Base-by-base conservation (phyloP, 176 grass and related monocot species). In the Metroxylon sagu region DNA sequence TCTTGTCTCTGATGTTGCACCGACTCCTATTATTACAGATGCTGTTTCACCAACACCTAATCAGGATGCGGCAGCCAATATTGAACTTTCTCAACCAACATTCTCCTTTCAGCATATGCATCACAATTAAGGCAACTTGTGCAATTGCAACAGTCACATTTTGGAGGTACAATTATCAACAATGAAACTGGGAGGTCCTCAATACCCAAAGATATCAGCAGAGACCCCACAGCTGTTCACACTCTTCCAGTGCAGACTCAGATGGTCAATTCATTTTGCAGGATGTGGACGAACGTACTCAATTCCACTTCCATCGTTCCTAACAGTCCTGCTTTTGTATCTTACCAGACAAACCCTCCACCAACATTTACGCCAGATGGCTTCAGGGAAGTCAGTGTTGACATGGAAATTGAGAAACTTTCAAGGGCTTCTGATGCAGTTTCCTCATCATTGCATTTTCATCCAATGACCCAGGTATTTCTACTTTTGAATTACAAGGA, bases 121-220 rank as follows among this genome's bases (percentile, higher is more conserved):
- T 57, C 64, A 66, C 80, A 80, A 61, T 60, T 65, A 68, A 68
- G 43, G 52, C 50, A 39, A 26, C 53, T 49, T 66, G 18, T 66
- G 30, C 67, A 66, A 14, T 54, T 61, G 61, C 81, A 76, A 31
- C 26, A 74, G 53, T 70, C 49, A 43, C 48, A 25, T 63, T 51
- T 53, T 16, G 50, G 62, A 63, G 76, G 71, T 64, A 43, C 63
- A 29, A 15, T 56, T 16, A 58, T 67, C 77, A 54, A 62, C 50
- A 76, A 60, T 59, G 71, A 79, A 55, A 18, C 19, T 51, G 51
- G 30, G 39, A 67, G 74, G 6, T 21, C 76, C 48, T 23, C 58
- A 16, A 76, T 85, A 50, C 80, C 87, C 68, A 88, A 76, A 80
- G 76, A 89, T 66, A 56, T 81, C 31, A 80, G 64, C 53, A 84